Percentiles rank a stretch among this genome's conserved stretches.
Evolutionary conservation across 1,139 yeast genomes (phyloP).

Genomic region (Magnusiomyces suaveolens): DNA sequence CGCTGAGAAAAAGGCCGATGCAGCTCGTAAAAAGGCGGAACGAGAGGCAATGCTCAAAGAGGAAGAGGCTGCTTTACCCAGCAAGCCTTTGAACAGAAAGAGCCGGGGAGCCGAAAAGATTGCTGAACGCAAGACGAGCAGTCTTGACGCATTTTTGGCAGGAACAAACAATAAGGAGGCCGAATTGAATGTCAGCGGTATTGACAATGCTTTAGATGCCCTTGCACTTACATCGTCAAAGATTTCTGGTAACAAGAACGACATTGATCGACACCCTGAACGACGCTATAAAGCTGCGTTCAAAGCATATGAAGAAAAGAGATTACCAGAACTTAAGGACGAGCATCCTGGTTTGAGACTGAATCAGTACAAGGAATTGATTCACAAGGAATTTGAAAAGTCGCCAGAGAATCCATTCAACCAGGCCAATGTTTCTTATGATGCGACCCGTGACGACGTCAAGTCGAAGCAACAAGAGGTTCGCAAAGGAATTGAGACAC

Average conservation of each 20-base stretch:
- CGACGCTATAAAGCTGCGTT: constrained; percentile 78
- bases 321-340: constrained; percentile 63
- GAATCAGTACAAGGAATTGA: constrained; percentile 65
- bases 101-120: constrained; percentile 66
- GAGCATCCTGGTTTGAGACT: constrained; percentile 76
- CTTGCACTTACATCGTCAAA: constrained; percentile 40
- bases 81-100: constrained; percentile 46
- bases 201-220: constrained; percentile 73
- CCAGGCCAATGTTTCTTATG: constrained; percentile 55
- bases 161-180: constrained; percentile 24
- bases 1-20: constrained; percentile 35
- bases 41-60: constrained; percentile 42
- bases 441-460: constrained; percentile 54
- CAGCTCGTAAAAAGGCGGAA: constrained; percentile 36
- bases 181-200: constrained; percentile 60
- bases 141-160: constrained; percentile 43
- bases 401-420: constrained; percentile 79
- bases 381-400: constrained; percentile 74
- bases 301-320: constrained; percentile 58
- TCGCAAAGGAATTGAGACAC: constrained; percentile 33
- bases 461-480: constrained; percentile 42
- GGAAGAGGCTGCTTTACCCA: constrained; percentile 55
- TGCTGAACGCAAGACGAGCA: constrained; percentile 53
- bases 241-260: constrained; percentile 35
- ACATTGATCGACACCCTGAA: constrained; percentile 80